phyloP scores from a whole-genome alignment of 2,329 filamentous ascomycete species.

The Phoma sp. region DNA sequence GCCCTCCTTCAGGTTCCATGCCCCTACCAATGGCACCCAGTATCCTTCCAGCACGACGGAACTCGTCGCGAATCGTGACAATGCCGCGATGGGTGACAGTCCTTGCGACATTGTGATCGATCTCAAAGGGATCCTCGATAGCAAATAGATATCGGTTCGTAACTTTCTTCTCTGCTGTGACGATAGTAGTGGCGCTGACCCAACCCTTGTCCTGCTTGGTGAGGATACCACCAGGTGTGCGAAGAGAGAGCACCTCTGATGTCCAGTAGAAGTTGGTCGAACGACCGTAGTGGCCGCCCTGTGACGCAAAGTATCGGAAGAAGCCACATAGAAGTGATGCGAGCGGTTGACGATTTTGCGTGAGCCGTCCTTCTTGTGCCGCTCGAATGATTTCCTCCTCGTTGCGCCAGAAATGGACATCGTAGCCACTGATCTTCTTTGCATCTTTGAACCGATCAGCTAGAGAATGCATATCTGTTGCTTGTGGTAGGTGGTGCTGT shows the following conservation, averaged over 20 bases:
- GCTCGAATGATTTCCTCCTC: slow-evolving; percentile 72
- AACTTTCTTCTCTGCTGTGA: slow-evolving; percentile 71
- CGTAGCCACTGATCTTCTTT: slow-evolving; percentile 67
- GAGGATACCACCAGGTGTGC: slow-evolving; percentile 73
- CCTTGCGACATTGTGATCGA: slow-evolving; percentile 85
- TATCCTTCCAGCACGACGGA: slow-evolving; percentile 79
- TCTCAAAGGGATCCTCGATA: slow-evolving; percentile 91
- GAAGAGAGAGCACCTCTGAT: slow-evolving; percentile 78
- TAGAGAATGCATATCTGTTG: slow-evolving; percentile 22
- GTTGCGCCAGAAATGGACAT: slow-evolving; percentile 80
- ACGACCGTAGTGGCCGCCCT: slow-evolving; percentile 28
- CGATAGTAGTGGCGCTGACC: slow-evolving; percentile 78
- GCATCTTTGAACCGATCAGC: slow-evolving; percentile 51
- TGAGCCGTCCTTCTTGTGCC: slow-evolving; percentile 66
- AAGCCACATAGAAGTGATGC: slow-evolving; percentile 80
- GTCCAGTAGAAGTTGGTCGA: slow-evolving; percentile 79
- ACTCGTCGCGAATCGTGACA: slow-evolving; percentile 82
- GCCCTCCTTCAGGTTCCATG: slow-evolving; percentile 37
- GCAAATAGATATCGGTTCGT: slow-evolving; percentile 84
- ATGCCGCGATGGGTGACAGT: slow-evolving; percentile 87
- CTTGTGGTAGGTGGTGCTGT: slow-evolving; percentile 61
- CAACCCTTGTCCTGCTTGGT: slow-evolving; percentile 82
- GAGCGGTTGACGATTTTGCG: slow-evolving; percentile 72
- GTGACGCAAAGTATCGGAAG: slow-evolving; percentile 83
- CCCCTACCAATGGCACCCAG: slow-evolving; percentile 37